A percentile compares a stretch with the other conserved stretches of the same genome.
Evolutionary conservation across 352 stramenopile species (phyloP).

Genomic region (Pythium insidiosum): DNA sequence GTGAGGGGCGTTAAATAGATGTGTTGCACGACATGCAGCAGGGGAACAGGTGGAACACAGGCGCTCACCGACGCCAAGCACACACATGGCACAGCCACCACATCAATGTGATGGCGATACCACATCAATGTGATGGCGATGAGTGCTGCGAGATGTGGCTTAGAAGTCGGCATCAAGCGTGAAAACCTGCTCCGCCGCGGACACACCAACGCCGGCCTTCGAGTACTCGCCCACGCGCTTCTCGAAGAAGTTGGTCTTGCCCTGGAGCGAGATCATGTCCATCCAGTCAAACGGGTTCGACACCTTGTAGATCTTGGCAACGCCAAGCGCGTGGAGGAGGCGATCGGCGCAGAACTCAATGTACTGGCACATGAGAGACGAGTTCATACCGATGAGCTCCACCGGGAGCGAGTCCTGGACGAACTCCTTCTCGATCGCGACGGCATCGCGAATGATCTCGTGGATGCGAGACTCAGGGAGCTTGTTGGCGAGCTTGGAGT

Average conservation of each 20-base stretch:
- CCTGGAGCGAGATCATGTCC: constrained; percentile 98
- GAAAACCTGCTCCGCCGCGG: constrained; percentile 86
- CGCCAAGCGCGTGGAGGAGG: constrained; percentile 89
- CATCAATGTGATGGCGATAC: no score
- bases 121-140: background rate
- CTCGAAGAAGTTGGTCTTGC: constrained; percentile 98
- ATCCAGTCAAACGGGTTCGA: constrained; percentile 99
- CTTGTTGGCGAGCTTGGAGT: constrained; percentile 97
- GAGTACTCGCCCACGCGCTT: constrained; percentile 99
- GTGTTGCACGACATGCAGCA: no score
- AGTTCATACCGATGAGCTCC: constrained; percentile 99
- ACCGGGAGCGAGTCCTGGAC: constrained; percentile 95
- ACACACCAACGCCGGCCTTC: constrained; percentile 94
- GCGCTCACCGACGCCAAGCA: no score
- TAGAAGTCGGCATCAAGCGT: constrained; percentile 93
- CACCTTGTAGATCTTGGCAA: constrained; percentile 90
- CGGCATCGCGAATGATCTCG: constrained; percentile 94
- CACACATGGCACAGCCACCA: no score
- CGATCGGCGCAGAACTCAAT: constrained; percentile 99
- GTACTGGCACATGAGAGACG: constrained; percentile 96
- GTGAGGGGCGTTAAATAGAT: no score
- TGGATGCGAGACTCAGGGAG: constrained; percentile 89
- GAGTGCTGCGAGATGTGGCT: constrained; percentile 6
- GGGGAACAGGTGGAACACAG: no score
- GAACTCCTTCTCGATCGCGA: constrained; percentile 98